A percentile compares a stretch with the other conserved stretches of the same genome.
These are phyloP conservation scores for Fistulifera solaris DNA, from an alignment of 108 stramenopile species.

Conservation along the genomic window DNA sequence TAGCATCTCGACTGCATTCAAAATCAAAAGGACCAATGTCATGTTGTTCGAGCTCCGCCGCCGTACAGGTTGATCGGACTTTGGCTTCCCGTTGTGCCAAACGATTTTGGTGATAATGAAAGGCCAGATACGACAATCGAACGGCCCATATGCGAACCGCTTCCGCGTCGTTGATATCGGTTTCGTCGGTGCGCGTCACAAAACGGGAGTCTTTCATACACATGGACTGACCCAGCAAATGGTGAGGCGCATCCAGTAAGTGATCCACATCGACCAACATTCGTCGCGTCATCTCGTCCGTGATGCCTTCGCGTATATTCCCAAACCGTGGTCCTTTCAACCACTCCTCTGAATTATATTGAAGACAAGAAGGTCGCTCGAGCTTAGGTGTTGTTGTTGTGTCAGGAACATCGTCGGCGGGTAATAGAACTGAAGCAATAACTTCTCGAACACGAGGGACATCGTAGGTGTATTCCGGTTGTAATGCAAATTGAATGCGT, in stretches of 20 bases:
- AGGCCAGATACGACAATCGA: slow-evolving; percentile 26
- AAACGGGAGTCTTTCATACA: slow-evolving; percentile 21
- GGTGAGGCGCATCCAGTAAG: neutral
- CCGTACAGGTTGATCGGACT: slow-evolving; percentile 2
- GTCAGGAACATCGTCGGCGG: too few species aligned
- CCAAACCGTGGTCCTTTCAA: neutral
- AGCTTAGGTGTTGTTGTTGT: too few species aligned
- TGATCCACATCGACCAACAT: too few species aligned
- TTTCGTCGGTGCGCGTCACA: neutral
- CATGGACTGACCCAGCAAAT: slow-evolving; percentile 18
- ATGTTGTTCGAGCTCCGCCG: neutral
- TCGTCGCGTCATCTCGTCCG: too few species aligned
- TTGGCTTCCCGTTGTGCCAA: slow-evolving; percentile 23
- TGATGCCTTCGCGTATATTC: neutral
- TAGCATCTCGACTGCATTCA: slow-evolving; percentile 20
- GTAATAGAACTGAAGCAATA: too few species aligned
- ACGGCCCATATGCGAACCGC: slow-evolving; percentile 19
- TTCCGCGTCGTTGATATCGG: neutral
- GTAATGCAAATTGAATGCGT: too few species aligned
- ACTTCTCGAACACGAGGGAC: too few species aligned
- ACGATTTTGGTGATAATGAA: slow-evolving; percentile 32
- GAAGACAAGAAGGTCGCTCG: too few species aligned
- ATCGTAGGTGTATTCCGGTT: too few species aligned
- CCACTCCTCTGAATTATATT: neutral
- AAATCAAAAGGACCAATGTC: slow-evolving; percentile 17